A percentile compares a stretch with the other conserved stretches of the same genome.
These are phyloP conservation scores for Phytopythium boreale DNA, from an alignment of 352 stramenopile species.

Conservation along the genomic window DNA sequence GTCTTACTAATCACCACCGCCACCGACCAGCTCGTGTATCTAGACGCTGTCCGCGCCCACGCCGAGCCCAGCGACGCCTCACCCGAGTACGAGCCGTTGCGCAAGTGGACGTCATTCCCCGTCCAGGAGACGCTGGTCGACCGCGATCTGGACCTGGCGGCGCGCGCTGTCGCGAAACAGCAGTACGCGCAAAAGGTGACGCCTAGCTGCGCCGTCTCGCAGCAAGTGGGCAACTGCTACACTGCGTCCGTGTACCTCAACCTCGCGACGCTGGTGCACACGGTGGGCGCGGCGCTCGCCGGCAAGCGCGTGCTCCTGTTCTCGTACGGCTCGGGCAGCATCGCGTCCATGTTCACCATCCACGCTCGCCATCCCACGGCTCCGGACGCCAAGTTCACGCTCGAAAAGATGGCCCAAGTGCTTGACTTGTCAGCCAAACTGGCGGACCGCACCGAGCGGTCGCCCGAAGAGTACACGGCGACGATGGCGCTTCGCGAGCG, in stretches of 20 bases:
- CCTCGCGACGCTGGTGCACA: constrained; percentile 89
- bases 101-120: constrained; percentile 69
- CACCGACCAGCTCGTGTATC: constrained; percentile 37
- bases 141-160: constrained; percentile 83
- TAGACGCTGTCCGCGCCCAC: constrained; percentile 43
- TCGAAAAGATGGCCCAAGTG: constrained; percentile 83
- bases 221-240: constrained; percentile 96
- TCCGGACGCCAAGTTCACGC: constrained; percentile 65
- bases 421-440: constrained; percentile 88
- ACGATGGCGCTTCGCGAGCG: constrained; percentile 89
- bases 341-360: constrained; percentile 95
- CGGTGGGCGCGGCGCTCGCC: constrained; percentile 39
- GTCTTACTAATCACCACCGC: not conserved
- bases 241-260: constrained; percentile 96
- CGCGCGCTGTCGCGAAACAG: constrained; percentile 75
- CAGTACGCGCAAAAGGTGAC: constrained; percentile 79
- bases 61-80: constrained; percentile 14
- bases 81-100: constrained; percentile 21
- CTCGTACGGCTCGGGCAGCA: constrained; percentile 95
- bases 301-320: constrained; percentile 91
- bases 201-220: constrained; percentile 85
- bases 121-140: constrained; percentile 93
- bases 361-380: constrained; percentile 16
- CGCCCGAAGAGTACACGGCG: constrained; percentile 88
- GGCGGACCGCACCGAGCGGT: constrained; percentile 69